Conservation (phyloP, 2,329 filamentous ascomycete genomes). For the Cytospora paraplurivora region DNA sequence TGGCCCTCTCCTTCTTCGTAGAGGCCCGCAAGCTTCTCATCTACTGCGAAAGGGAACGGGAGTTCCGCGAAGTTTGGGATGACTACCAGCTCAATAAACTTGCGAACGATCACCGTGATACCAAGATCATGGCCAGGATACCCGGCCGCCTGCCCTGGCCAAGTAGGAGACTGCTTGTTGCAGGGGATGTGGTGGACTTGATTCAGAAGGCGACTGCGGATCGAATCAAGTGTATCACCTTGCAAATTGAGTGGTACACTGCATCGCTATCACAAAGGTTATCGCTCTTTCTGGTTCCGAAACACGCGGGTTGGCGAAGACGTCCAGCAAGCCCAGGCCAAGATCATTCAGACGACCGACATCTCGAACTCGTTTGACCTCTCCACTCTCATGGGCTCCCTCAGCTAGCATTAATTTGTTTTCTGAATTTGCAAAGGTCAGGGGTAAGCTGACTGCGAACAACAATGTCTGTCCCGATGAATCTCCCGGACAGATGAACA, state of each 20-base stretch:
- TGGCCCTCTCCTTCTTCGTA: conserved; percentile 1
- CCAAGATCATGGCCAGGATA: neutral
- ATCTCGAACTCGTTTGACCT: too few species aligned
- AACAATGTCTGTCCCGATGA: too few species aligned
- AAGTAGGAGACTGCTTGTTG: neutral
- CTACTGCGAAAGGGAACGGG: neutral
- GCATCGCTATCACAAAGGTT: neutral
- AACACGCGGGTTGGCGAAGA: too few species aligned
- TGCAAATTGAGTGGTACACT: conserved; percentile 1
- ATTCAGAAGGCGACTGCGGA: conserved; percentile 30
- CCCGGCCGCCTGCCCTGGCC: neutral
- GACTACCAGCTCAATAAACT: conserved; percentile 1
- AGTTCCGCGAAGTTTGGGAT: neutral
- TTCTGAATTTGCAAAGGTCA: too few species aligned
- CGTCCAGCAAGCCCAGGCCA: too few species aligned
- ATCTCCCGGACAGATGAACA: too few species aligned
- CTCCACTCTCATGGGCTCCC: too few species aligned
- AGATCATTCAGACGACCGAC: too few species aligned
- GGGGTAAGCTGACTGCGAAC: too few species aligned
- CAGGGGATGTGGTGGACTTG: conserved; percentile 20
- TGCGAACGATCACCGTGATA: neutral
- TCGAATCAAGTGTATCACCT: neutral
- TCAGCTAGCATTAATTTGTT: too few species aligned
- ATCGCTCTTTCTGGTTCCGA: neutral
- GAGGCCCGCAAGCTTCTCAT: conserved; percentile 18